Evolutionary conservation across 441 rosid species (phyloP).

Genomic region (Bocquillonia castaneifolia): DNA sequence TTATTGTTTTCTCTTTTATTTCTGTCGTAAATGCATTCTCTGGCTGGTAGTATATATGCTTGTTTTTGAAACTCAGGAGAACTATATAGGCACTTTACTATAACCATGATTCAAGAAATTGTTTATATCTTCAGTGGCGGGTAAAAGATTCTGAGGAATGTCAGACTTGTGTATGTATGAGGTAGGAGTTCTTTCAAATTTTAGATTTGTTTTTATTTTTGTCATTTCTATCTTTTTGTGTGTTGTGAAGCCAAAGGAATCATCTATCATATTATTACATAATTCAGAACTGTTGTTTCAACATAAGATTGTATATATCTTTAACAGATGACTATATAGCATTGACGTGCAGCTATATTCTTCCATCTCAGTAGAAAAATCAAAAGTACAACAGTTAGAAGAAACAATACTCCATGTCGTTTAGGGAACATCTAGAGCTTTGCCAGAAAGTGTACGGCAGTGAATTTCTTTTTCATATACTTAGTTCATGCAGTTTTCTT

Average conservation of each 20-base stretch:
- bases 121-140: slow-evolving; percentile 48
- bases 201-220: not conserved
- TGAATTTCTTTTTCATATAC: not conserved
- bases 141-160: slow-evolving; percentile 60
- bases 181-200: slow-evolving; percentile 37
- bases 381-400: not conserved
- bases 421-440: not conserved
- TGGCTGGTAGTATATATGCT: not conserved
- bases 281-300: not conserved
- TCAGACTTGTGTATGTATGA: slow-evolving; percentile 60
- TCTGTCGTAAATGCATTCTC: not conserved
- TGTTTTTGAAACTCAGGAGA: slow-evolving; percentile 32
- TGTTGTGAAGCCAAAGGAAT: slow-evolving; percentile 5
- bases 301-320: not conserved
- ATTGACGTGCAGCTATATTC: not conserved
- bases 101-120: slow-evolving; percentile 42
- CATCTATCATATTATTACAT: not conserved
- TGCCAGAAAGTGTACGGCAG: not conserved
- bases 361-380: not conserved
- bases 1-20: not conserved
- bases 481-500: no score
- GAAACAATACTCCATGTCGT: not conserved
- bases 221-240: not conserved
- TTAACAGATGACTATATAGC: not conserved
- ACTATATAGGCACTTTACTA: slow-evolving; percentile 24